phyloP scores from a whole-genome alignment of 805 yeast genomes.

The Kodamaea jinghongensis region DNA sequence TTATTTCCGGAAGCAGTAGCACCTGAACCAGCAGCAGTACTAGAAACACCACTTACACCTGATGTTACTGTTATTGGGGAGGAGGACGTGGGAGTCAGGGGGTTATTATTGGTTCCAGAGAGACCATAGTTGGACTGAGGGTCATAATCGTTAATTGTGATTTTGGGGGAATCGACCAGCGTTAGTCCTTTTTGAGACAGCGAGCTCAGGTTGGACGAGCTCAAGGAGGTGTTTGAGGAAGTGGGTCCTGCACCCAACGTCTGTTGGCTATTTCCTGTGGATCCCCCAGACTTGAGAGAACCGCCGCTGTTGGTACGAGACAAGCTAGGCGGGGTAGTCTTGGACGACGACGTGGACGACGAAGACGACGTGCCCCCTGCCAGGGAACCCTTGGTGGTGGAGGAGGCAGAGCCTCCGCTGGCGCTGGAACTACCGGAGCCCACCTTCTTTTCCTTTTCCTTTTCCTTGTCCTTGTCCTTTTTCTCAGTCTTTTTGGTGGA shows the following conservation, averaged over 20 bases:
- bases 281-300: conserved; percentile 18
- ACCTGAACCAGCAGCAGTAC: conserved; percentile 1
- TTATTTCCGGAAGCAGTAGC: background rate
- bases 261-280: conserved; percentile 4
- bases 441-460: conserved; percentile 38
- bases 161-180: conserved; percentile 19
- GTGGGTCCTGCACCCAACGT: conserved; percentile 1
- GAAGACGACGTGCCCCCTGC: background rate
- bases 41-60: conserved; percentile 1
- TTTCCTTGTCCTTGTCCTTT: conserved; percentile 38
- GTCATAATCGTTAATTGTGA: conserved; percentile 17
- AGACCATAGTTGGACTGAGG: conserved; percentile 7
- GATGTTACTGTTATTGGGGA: conserved; percentile 20
- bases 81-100: conserved; percentile 22
- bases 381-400: conserved; percentile 3
- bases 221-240: conserved; percentile 5
- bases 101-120: conserved; percentile 8
- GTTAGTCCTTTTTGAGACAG: conserved; percentile 3
- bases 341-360: conserved; percentile 15
- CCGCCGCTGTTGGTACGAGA: conserved; percentile 29
- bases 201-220: conserved; percentile 2
- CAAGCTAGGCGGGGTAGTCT: conserved; percentile 33
- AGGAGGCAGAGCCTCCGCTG: background rate
- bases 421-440: background rate
- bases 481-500: conserved; percentile 33